Base-by-base conservation (phyloP, 345 rosid species). In the Balakata baccata region DNA sequence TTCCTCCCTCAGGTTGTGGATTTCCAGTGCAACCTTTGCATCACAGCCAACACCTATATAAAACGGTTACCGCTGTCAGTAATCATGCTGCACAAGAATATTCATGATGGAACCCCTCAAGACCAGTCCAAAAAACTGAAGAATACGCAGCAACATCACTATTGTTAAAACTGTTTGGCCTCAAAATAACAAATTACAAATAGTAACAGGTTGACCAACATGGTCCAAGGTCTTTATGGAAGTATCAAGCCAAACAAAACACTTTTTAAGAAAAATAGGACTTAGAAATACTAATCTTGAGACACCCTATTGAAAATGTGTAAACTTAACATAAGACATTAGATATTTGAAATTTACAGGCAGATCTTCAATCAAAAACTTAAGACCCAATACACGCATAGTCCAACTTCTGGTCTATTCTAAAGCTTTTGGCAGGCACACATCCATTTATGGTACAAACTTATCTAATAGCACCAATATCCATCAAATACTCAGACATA, bases 1-100 rank as follows among this genome's bases (percentile, higher is more conserved):
- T 83, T 91, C 94, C 81, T 88, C 89, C 77, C 97, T 86, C 49
- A 84, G 86, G 79, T 85, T 70, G 50, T 91, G 97, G 82, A 91
- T 89, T 54, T 91, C 94, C 81, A 89, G 86, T 17, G 97, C 97
- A 75, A 91, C 91, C 86, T 91, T 91, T 5, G 97, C 94, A 83
- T 91, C 97, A 65, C 97, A 91, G 54, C 97, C 97, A 76, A 91
- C 85, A 76, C 97, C 97, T 91, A 63, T 34, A 79, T 5, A 77
- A 66, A 57, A 76, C 54, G n/a, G 66, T 52, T 71, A 59, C 71
- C 47, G 37, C 12, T 66, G 38, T 47, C 18, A 67, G 70, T 25
- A 58, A 67, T 22, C 20, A 38, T 6, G 10, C n/a, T 34, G 43
- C 57, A 47, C 16, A 57, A 47, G 3, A 60, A 37, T 49, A 64